These are phyloP conservation scores for Malus hybrid DNA, from an alignment of 331 rosid species.

Conservation along the genomic window DNA sequence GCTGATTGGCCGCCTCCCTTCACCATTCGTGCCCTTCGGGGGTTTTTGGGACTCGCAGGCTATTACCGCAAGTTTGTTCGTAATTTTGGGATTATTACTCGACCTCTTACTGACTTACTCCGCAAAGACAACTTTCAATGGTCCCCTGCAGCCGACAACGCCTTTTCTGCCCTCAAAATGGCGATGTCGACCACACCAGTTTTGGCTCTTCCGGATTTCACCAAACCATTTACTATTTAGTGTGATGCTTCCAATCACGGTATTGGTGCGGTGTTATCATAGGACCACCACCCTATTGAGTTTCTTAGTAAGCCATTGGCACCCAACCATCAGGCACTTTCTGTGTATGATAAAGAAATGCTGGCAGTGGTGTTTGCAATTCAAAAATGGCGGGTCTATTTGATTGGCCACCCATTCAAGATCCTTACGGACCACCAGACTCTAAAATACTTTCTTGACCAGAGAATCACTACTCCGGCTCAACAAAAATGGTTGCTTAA, in stretches of 20 bases:
- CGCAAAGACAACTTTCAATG: neutral
- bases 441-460: neutral
- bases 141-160: accelerated
- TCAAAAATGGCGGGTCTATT: neutral
- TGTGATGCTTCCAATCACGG: neutral
- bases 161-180: accelerated
- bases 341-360: neutral
- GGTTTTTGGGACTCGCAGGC: neutral
- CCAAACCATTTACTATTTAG: neutral
- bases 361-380: neutral
- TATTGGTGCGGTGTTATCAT: neutral
- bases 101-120: neutral
- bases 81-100: neutral
- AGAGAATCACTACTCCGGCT: neutral
- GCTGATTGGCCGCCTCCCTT: neutral
- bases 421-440: neutral
- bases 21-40: neutral
- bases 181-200: accelerated
- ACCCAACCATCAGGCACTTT: accelerated
- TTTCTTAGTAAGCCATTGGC: neutral
- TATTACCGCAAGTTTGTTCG: neutral
- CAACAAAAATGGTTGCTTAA: neutral
- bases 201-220: neutral
- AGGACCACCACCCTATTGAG: neutral
- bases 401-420: neutral